Percentiles rank a stretch among this genome's conserved stretches.
Conservation (phyloP, 805 yeast genomes). For the Hanseniaspora opuntiae region DNA sequence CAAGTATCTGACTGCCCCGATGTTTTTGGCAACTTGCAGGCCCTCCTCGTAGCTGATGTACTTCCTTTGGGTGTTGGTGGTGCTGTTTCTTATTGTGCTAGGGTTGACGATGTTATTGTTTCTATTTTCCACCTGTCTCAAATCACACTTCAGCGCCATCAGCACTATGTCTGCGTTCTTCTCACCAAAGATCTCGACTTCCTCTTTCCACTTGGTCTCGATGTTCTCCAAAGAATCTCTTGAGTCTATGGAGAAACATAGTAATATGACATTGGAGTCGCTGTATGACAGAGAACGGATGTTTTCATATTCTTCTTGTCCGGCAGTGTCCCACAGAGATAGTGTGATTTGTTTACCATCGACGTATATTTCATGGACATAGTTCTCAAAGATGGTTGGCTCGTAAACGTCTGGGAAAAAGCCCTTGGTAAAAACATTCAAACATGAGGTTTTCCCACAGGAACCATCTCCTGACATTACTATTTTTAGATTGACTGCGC, state of each 20-base stretch:
- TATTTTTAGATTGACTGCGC: slow-evolving; percentile 68
- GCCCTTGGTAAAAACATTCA: slow-evolving; percentile 92
- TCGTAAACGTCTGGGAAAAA: slow-evolving; percentile 97
- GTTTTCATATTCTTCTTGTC: slow-evolving; percentile 95
- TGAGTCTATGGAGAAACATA: slow-evolving; percentile 80
- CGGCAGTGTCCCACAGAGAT: slow-evolving; percentile 95
- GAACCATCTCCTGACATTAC: slow-evolving; percentile 97
- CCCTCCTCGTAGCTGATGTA: slow-evolving; percentile 88
- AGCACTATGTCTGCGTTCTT: slow-evolving; percentile 80
- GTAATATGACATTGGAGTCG: slow-evolving; percentile 79
- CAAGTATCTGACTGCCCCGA: slow-evolving; percentile 86
- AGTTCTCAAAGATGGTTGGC: slow-evolving; percentile 94
- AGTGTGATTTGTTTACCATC: slow-evolving; percentile 86
- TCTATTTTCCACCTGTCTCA: slow-evolving; percentile 50
- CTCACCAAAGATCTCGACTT: slow-evolving; percentile 90
- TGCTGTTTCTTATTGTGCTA: slow-evolving; percentile 20
- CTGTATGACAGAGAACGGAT: slow-evolving; percentile 84
- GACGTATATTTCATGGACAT: slow-evolving; percentile 90
- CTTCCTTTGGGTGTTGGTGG: slow-evolving; percentile 29
- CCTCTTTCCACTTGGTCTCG: slow-evolving; percentile 92
- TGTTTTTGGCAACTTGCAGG: slow-evolving; percentile 74
- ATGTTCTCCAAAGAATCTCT: slow-evolving; percentile 94
- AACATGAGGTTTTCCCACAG: slow-evolving; percentile 89
- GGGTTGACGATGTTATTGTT: slow-evolving; percentile 19
- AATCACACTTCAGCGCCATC: slow-evolving; percentile 89